phyloP scores from a whole-genome alignment of 2,329 filamentous ascomycete species.

The Ascochyta rabiei region DNA sequence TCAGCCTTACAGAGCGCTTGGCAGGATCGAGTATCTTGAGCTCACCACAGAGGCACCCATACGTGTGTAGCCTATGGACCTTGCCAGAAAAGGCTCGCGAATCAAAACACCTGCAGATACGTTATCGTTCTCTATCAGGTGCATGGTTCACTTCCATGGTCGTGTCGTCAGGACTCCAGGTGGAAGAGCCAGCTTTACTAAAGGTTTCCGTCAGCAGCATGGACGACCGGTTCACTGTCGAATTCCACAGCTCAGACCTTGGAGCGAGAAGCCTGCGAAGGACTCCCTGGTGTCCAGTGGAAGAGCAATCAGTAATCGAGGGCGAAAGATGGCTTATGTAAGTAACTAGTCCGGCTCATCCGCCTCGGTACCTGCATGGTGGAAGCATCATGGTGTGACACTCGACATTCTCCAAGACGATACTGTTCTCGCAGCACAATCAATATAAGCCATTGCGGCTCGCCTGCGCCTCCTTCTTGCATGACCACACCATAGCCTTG shows the following conservation, averaged over 20 bases:
- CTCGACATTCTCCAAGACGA: constrained; percentile 15
- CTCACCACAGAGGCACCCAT: not conserved
- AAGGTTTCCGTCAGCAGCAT: not conserved
- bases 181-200: not conserved
- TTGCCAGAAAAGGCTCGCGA: not conserved
- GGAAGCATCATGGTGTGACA: constrained; percentile 39
- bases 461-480: not conserved
- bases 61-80: not conserved
- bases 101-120: not conserved
- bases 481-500: constrained; percentile 26
- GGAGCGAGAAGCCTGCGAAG: not conserved
- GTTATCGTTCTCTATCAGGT: not conserved
- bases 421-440: constrained; percentile 7
- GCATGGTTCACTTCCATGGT: not conserved
- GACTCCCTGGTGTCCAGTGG: not conserved
- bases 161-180: not conserved
- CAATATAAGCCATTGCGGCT: constrained; percentile 14
- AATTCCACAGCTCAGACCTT: not conserved
- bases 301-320: not conserved
- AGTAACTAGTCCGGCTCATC: constrained; percentile 4
- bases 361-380: constrained; percentile 8
- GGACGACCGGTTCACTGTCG: not conserved
- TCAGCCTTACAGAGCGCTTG: not conserved
- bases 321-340: constrained; percentile 5
- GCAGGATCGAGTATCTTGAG: not conserved